These are phyloP conservation scores for Blastocystis sp. DNA, from an alignment of 352 stramenopile genomes.

Conservation along the genomic window DNA sequence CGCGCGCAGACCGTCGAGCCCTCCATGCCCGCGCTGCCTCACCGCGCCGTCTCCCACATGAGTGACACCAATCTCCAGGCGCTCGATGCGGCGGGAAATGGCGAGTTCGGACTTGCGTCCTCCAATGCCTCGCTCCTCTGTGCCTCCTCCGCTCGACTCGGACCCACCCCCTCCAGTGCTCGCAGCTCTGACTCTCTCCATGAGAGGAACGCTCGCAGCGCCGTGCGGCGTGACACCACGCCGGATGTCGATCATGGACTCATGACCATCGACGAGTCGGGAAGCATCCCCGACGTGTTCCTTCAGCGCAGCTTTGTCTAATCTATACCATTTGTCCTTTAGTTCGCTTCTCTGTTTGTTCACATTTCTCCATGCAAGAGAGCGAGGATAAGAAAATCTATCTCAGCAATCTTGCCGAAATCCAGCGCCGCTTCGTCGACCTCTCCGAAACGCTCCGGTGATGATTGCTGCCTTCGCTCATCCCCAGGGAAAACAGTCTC, in stretches of 20 bases:
- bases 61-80: neutral
- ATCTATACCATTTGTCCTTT: neutral
- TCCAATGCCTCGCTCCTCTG: neutral
- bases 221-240: neutral
- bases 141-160: neutral
- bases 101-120: neutral
- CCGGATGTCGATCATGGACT: neutral
- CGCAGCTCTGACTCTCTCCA: neutral
- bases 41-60: neutral
- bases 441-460: conserved; percentile 7
- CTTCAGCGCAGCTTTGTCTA: conserved; percentile 12
- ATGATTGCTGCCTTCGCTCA: neutral
- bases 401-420: neutral
- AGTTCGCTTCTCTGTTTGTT: neutral
- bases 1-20: conserved; percentile 7
- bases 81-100: neutral
- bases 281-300: neutral
- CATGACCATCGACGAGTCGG: neutral
- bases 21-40: neutral
- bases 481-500: neutral
- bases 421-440: neutral
- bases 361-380: neutral
- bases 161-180: neutral
- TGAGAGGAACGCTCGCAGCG: neutral
- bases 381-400: neutral